Evolutionary conservation across 2,329 filamentous ascomycete genomes (phyloP), one percentile per base, ranked within the genome.

Genomic region (Zymoseptoria passerinii): DNA sequence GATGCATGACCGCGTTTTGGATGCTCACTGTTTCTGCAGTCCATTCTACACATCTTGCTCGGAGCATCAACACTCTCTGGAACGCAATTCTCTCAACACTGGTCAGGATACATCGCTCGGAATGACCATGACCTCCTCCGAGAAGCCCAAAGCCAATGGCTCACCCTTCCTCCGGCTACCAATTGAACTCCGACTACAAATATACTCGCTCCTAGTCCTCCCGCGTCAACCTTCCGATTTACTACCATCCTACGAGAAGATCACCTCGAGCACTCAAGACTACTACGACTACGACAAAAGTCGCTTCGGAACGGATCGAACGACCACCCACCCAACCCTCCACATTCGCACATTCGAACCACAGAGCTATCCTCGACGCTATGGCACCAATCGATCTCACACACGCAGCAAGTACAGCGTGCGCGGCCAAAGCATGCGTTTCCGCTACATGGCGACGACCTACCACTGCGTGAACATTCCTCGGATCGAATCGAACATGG

Each of bases 391-490:
- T 8, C 58, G 71, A 52, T 69, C 65, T 2, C 63, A 66, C 57
- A 55, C 62, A 8, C 71, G 77, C 52, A 74, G 69, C 40, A 71
- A 69, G 19, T 78, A 76, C 65, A 69, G 72, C 54, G 70, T 73
- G 16, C 72, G 70, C 27, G 66, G 68, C 68, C 75, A 75, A 50
- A 74, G 74, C 50, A 77, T 78, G 61, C 70, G 75, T 48, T 73
- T 73, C 54, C 59, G 72, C 20, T 74, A 74, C 56, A 72, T 74
- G 54, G 66, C 78, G 56, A 85, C 83, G 7, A 85, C 83, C 4
- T 86, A 86, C 70, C 73, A 74, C 53, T 73, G 81, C 51, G 70
- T 76, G 50, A 75, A 78, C 55, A 74, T 73, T 61, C 67, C 67
- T 9, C 63, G 72, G 50, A 61, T 67, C 55, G 67, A 72, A 79